Conservation (phyloP, 306 rosid species). For the Prunus mira region DNA sequence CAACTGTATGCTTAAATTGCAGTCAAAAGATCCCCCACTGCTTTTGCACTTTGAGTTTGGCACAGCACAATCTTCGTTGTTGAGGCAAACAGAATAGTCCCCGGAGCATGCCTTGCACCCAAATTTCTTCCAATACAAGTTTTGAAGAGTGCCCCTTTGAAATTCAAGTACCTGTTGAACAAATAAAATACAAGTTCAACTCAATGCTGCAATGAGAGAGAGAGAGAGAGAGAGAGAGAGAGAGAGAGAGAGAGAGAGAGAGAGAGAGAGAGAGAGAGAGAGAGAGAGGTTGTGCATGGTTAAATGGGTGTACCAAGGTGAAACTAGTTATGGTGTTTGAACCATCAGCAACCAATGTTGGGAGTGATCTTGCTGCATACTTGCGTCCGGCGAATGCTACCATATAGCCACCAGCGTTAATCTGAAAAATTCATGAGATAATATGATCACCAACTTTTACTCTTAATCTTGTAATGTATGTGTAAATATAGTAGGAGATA, state of each 20-base stretch:
- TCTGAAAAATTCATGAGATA: constrained; percentile 34
- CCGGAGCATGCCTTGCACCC: constrained; percentile 60
- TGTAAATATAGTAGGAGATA: neutral
- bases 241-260: neutral
- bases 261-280: neutral
- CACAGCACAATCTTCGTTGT: constrained; percentile 70
- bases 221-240: neutral
- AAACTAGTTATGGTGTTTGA: constrained; percentile 63
- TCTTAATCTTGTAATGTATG: neutral
- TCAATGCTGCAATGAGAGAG: neutral
- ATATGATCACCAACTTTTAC: neutral
- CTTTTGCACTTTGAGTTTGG: constrained; percentile 50
- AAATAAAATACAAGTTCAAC: constrained; percentile 14
- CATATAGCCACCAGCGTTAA: constrained; percentile 49
- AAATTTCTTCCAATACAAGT: constrained; percentile 73
- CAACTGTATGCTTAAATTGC: constrained; percentile 70
- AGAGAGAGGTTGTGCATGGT: neutral
- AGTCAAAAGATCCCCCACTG: constrained; percentile 43
- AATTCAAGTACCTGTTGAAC: constrained; percentile 74
- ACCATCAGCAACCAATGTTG: constrained; percentile 56
- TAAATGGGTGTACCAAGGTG: constrained; percentile 57
- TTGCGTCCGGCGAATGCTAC: constrained; percentile 92
- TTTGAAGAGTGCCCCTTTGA: constrained; percentile 63
- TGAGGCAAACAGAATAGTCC: constrained; percentile 51
- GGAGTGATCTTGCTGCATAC: constrained; percentile 90